phyloP scores from a whole-genome alignment of 2,329 filamentous ascomycete genomes.

The Phyllosticta citribraziliensis region DNA sequence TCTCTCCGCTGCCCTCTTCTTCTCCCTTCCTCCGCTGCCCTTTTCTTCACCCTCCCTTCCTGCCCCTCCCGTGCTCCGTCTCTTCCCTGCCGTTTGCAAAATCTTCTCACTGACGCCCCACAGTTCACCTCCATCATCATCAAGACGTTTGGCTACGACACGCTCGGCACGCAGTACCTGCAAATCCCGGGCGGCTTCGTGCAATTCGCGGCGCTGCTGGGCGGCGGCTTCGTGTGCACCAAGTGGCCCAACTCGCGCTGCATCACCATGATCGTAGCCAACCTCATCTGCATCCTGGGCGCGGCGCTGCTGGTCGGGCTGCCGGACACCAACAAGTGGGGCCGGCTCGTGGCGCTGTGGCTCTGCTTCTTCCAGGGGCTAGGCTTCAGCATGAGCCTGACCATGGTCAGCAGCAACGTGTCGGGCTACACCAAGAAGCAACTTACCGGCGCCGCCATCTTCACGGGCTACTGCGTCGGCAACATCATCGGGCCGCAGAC shows the following conservation, averaged over 20 bases:
- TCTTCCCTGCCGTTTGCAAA: no score
- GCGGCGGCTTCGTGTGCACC: constrained; percentile 41
- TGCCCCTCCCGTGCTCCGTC: not conserved
- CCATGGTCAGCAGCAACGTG: constrained; percentile 44
- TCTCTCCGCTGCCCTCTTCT: not conserved
- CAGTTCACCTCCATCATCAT: constrained; percentile 41
- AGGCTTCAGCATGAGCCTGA: constrained; percentile 45
- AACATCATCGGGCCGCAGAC: constrained; percentile 48
- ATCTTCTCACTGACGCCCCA: not conserved
- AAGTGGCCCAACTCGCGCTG: constrained; percentile 45
- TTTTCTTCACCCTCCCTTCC: not conserved
- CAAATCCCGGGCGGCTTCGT: constrained; percentile 52
- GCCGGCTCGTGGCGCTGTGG: constrained; percentile 47
- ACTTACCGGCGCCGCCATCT: constrained; percentile 41
- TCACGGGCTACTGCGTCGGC: constrained; percentile 45
- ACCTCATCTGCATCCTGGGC: constrained; percentile 46
- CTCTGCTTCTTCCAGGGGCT: constrained; percentile 46
- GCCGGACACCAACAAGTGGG: constrained; percentile 45
- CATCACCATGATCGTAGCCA: constrained; percentile 47
- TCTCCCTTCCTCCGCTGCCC: not conserved
- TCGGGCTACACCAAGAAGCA: constrained; percentile 48
- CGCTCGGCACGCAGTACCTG: constrained; percentile 67
- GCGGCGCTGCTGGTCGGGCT: constrained; percentile 43
- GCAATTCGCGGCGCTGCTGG: constrained; percentile 44
- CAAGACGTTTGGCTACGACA: constrained; percentile 70